Evolutionary conservation across 371 early-diverging fungal species (phyloP).

Genomic region (Syncephalastrum sp.): DNA sequence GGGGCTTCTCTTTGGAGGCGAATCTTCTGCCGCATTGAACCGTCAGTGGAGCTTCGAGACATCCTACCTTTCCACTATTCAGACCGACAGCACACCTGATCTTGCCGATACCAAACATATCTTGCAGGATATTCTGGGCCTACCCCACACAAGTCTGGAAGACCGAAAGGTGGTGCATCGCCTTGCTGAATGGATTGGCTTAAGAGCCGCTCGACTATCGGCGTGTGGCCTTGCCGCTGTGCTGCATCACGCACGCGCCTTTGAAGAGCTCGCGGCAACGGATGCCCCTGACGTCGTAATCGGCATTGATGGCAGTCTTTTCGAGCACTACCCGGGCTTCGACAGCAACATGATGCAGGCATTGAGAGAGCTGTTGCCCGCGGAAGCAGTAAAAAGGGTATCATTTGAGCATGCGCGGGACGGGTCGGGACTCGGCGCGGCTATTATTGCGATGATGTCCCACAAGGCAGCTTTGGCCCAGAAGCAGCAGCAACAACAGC

Average conservation of each 20-base stretch:
- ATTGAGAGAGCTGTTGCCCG: constrained; percentile 72
- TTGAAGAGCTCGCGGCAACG: constrained; percentile 52
- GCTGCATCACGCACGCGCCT: constrained; percentile 54
- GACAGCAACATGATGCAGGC: constrained; percentile 72
- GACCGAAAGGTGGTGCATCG: constrained; percentile 81
- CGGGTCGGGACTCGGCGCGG: constrained; percentile 79
- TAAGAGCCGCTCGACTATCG: constrained; percentile 83
- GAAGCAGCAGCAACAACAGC: background rate
- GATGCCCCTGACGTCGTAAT: background rate
- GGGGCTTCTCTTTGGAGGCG: constrained; percentile 75
- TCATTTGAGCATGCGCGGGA: constrained; percentile 40
- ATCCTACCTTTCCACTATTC: constrained; percentile 86
- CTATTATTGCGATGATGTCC: constrained; percentile 73
- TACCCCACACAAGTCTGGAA: constrained; percentile 65
- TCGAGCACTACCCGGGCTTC: constrained; percentile 82
- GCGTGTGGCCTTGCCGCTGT: constrained; percentile 90
- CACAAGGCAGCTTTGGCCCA: constrained; percentile 16
- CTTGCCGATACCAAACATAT: constrained; percentile 70
- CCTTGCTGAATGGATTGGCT: constrained; percentile 81
- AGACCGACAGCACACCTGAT: constrained; percentile 70
- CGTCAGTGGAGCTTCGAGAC: constrained; percentile 82
- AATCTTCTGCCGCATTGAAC: constrained; percentile 65
- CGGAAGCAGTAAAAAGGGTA: constrained; percentile 42
- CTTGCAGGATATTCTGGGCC: constrained; percentile 70
- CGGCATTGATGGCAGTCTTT: constrained; percentile 85